Evolutionary conservation across 352 stramenopile genomes (phyloP), one percentile per base, ranked within the genome.

Genomic region (Pythium rhizo-oryzae): DNA sequence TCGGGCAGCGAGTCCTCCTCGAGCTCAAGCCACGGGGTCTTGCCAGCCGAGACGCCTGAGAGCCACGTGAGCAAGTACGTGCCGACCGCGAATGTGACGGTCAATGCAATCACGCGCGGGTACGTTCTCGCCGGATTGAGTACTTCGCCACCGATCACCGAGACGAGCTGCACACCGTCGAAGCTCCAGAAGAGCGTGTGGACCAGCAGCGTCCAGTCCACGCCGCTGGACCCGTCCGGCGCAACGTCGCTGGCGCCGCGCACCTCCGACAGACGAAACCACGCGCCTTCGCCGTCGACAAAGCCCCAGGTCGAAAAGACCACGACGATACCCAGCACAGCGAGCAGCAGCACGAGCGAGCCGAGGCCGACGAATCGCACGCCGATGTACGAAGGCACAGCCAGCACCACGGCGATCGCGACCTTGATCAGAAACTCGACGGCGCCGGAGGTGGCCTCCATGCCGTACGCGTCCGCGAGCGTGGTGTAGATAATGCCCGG

Each of bases 151-250:
- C 85, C 90, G 70, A 97, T 96, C 1, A 77, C 79, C 16, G 85
- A 90, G 0, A 81, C 87, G 28, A 71, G 72, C 68, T 98, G 90
- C 72, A 96, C 97, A 19, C 82, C 92, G 63, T 98, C 97, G 28
- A 97, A 87, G 77, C 96, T 97, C 94, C 94, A 98, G 70, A 97
- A 96, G 11, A 62, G 56, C 15, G 56, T 54, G 41, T 62, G 53
- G 8, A 62, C 58, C 44, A 92, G 91, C 8, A 81, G 73, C 37
- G 79, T 62, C 90, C 90, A 98, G 18, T 95, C 51, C 33, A 77
- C 18, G 8, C 8, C 33, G 33, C n/a, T n/a, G n/a, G n/a, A n/a
- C n/a, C 47, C 41, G 0, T 49, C 25, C 11, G 49, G 53, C 37
- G 56, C 39, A 4, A 62, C 39, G 15, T 61, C 50, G 18, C 16